Evolutionary conservation across 805 yeast genomes (phyloP).

Genomic region (Cyberlindnera petersonii): DNA sequence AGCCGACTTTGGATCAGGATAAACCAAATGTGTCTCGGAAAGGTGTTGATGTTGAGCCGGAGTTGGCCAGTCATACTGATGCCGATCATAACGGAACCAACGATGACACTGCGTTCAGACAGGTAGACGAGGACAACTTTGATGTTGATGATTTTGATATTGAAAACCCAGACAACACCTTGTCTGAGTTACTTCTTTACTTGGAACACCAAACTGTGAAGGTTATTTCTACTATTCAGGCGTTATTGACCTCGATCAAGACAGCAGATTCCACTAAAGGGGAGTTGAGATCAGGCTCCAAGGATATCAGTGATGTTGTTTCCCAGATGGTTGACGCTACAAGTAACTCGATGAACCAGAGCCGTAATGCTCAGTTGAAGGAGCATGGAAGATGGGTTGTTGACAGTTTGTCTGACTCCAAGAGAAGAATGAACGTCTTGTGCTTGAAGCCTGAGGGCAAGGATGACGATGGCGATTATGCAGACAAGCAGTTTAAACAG

Average conservation of each 20-base stretch:
- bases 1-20: too few relatives aligned
- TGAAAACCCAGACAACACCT: constrained; percentile 83
- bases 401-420: constrained; percentile 79
- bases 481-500: constrained; percentile 87
- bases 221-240: constrained; percentile 86
- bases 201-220: constrained; percentile 91
- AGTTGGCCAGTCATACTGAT: not conserved
- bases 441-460: constrained; percentile 41
- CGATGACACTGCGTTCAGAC: constrained; percentile 2
- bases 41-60: not conserved
- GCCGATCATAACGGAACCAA: constrained; percentile 3
- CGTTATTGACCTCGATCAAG: constrained; percentile 70
- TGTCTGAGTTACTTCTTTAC: constrained; percentile 76
- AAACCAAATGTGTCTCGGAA: too few relatives aligned
- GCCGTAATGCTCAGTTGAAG: constrained; percentile 76
- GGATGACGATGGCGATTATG: constrained; percentile 49
- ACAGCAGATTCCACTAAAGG: constrained; percentile 74
- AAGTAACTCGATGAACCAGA: constrained; percentile 80
- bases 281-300: constrained; percentile 65
- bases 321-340: constrained; percentile 89
- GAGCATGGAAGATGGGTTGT: constrained; percentile 93
- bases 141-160: constrained; percentile 75
- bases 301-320: constrained; percentile 74
- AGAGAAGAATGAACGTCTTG: constrained; percentile 72
- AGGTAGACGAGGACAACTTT: constrained; percentile 38